Evolutionary conservation across 108 stramenopile genomes (phyloP).

Genomic region (Conticribra weissflogii): DNA sequence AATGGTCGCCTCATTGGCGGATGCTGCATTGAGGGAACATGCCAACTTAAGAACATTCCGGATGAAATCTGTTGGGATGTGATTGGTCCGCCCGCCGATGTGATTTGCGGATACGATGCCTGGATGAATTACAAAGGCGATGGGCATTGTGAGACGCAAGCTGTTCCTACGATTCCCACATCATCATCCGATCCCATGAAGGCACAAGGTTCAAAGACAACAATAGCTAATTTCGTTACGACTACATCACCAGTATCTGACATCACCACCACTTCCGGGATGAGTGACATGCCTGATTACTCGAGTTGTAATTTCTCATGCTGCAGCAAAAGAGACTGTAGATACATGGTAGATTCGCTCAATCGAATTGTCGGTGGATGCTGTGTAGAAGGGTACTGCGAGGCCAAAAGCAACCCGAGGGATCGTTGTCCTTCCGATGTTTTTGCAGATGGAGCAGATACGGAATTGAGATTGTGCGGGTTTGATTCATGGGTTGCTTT

Average conservation of each 20-base stretch:
- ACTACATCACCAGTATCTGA: background rate
- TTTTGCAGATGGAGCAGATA: no score
- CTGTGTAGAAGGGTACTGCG: constrained; percentile 12
- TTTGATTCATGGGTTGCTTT: no score
- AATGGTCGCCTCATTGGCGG: background rate
- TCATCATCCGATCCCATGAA: no score
- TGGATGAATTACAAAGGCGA: constrained; percentile 6
- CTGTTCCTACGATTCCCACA: background rate
- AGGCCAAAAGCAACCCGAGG: background rate
- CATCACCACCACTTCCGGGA: background rate
- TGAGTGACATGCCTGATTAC: background rate
- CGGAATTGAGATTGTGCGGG: no score
- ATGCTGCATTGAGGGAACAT: constrained; percentile 15
- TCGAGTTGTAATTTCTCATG: constrained; percentile 6
- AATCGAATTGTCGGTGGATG: constrained; percentile 3
- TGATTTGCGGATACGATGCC: constrained; percentile 3
- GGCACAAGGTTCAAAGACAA: no score
- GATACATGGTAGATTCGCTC: background rate
- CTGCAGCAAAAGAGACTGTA: constrained; percentile 12
- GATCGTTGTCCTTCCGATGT: no score
- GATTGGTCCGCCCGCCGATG: background rate
- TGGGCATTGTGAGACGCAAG: constrained; percentile 2
- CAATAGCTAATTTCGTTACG: no score
- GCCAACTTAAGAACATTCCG: background rate
- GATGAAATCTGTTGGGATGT: constrained; percentile 8